These are phyloP conservation scores for Ilex asprella DNA, from an alignment of 257 asterid species.

Conservation along the genomic window DNA sequence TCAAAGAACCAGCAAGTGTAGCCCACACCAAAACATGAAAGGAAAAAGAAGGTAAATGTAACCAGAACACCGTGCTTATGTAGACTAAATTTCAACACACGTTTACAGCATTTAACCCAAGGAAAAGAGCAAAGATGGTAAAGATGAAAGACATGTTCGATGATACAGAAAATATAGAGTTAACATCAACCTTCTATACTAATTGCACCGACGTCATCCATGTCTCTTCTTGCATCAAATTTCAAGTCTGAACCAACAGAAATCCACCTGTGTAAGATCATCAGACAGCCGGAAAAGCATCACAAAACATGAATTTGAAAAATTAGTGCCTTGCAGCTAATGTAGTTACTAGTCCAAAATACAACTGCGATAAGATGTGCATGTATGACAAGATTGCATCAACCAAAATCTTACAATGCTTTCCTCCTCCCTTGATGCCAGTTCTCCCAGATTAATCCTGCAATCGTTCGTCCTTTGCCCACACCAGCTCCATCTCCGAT, in stretches of 20 bases:
- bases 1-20: too few species aligned
- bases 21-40: neutral
- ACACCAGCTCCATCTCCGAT: conserved; percentile 99
- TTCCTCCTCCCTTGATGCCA: conserved; percentile 89
- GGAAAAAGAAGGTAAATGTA: too few species aligned
- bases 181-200: conserved; percentile 62
- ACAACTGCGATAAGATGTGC: neutral
- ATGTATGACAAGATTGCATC: neutral
- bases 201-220: conserved; percentile 87
- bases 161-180: neutral
- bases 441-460: conserved; percentile 97
- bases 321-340: conserved; percentile 6
- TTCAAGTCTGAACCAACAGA: conserved; percentile 98
- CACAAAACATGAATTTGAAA: neutral
- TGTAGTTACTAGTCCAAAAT: conserved; percentile 2
- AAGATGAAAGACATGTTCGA: too few species aligned
- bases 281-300: conserved; percentile 11
- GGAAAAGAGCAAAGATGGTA: neutral
- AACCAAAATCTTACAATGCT: conserved; percentile 59
- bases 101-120: too few species aligned
- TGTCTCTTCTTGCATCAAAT: conserved; percentile 91
- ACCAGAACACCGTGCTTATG: neutral
- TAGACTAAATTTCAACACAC: neutral
- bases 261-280: conserved; percentile 73
- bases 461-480: conserved; percentile 97